Evolutionary conservation across 1,284 basidiomycete species (phyloP).

Genomic region (Sphagnurus paluster): DNA sequence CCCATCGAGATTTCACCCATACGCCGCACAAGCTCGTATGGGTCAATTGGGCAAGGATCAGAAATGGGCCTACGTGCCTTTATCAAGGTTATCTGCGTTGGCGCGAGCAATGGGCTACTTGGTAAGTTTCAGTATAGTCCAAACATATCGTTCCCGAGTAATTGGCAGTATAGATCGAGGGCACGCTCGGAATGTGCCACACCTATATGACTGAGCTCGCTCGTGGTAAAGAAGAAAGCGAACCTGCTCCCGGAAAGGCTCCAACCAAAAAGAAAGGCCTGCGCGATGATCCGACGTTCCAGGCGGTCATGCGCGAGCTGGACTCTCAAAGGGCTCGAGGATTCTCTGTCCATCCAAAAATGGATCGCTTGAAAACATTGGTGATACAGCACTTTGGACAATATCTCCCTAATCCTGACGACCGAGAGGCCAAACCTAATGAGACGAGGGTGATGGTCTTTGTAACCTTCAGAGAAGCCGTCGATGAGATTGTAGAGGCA

Average conservation of each 20-base stretch:
- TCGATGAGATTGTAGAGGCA: conserved; percentile 87
- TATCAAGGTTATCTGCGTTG: conserved; percentile 53
- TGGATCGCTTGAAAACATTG: conserved; percentile 79
- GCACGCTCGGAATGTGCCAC: conserved; percentile 80
- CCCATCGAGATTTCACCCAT: conserved; percentile 57
- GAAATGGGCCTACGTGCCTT: conserved; percentile 39
- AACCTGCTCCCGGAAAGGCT: conserved; percentile 36
- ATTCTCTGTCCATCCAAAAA: conserved; percentile 86
- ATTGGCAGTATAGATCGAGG: conserved; percentile 70
- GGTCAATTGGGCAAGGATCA: conserved; percentile 37
- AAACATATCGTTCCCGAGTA: conserved; percentile 2
- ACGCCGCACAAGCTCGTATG: conserved; percentile 43
- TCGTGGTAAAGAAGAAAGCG: conserved; percentile 34
- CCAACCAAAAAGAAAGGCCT: conserved; percentile 45
- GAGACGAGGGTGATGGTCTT: conserved; percentile 95
- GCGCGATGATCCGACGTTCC: conserved; percentile 58
- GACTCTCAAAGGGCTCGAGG: conserved; percentile 53
- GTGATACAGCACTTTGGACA: conserved; percentile 81
- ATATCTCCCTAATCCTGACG: conserved; percentile 50
- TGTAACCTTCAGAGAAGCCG: conserved; percentile 84
- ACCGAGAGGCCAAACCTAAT: conserved; percentile 30
- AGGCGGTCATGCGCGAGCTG: conserved; percentile 63
- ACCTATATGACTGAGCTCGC: conserved; percentile 51
- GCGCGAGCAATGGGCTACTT: conserved; percentile 83
- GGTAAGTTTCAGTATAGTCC: conserved; percentile 40